Base-by-base conservation (phyloP, 169 alveolate genomes). In the Cyclospora cayetanensis region DNA sequence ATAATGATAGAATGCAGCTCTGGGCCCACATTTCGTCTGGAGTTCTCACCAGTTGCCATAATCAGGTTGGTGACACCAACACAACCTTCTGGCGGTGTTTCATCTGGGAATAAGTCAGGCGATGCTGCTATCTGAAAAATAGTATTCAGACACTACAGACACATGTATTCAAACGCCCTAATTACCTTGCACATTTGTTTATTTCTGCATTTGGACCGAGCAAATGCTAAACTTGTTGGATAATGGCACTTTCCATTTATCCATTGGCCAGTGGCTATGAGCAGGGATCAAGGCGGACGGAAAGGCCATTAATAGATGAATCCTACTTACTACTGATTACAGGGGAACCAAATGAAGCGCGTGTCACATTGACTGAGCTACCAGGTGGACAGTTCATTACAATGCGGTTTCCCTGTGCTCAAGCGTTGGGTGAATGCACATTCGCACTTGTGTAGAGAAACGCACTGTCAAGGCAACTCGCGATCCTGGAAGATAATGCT, bases 381-480 rank as follows among this genome's bases (percentile, higher is more conserved):
- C 91, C 91, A 12, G 91, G 79, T 15, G 91, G 91, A 65, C 91
- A 84, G 27, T 55, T 72, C 25, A 63, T n/a, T 34, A 55, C 20
- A 1, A 84, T 34, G 5, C 12, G 68, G 41, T 55, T 84, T 7
- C 91, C 91, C 91, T 84, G 68, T 46, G 11, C n/a, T n/a, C n/a
- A n/a, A n/a, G n/a, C n/a, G n/a, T n/a, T n/a, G n/a, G n/a, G n/a
- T n/a, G n/a, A n/a, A n/a, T n/a, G n/a, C n/a, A n/a, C n/a, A n/a
- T n/a, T n/a, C n/a, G n/a, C n/a, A n/a, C n/a, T n/a, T n/a, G n/a
- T n/a, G n/a, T n/a, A n/a, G n/a, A n/a, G n/a, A n/a, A n/a, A 65
- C 34, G 25, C 31, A 65, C 77, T 7, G 37, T 4, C 31, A 27
- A 65, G 7, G 31, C 31, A 29, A 42, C 31, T 65, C 4, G 25